Evolutionary conservation across 1,284 basidiomycete species (phyloP), one percentile per base, ranked within the genome.

Genomic region (Microbotryum silenes-acaulis): DNA sequence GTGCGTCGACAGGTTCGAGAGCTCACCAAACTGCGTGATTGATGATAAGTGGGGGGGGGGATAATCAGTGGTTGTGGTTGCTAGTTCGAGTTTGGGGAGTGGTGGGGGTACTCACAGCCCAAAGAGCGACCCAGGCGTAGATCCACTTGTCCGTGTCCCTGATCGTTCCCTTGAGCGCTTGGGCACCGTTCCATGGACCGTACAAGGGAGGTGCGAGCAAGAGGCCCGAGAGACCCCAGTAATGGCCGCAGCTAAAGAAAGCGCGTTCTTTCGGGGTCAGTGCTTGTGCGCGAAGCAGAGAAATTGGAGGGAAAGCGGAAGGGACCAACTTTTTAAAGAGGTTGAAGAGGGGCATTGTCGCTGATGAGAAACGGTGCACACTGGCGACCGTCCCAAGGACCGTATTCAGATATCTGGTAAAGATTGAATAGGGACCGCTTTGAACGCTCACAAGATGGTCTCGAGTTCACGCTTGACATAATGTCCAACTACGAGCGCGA

Each of bases 391-490:
- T 31, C 31, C 31, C 31, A 31, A 10, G 31, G 31, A 31, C 1
- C 31, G 31, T 31, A 31, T 31, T 31, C 9, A 31, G 31, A 31
- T 2, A 2, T 31, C 9, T 10, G 31, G 31, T 8, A 2, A 31
- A 31, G 9, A 31, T 31, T 10, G 7, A 31, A 10, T 10, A 10
- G 7, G 31, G 31, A 31, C 9, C 47, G 16, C 20, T 16, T 10
- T n/a, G 57, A 69, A 14, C 61, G 75, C 81, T 61, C 62, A 87
- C 87, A 94, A 97, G 12, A 94, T 70, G 1, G 96, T 94, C 77
- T 99, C 94, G 25, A 91, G 76, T 75, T 97, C 91, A 52, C 94
- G 86, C 79, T 99, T 98, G 64, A 84, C 69, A 75, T 93, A 98
- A 76, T 98, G 94, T 18, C 86, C 73, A 72, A 97, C 79, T 44